Percentiles rank a stretch among this genome's conserved stretches.
Evolutionary conservation across 1,139 yeast genomes (phyloP).

Genomic region (Geotrichum bryndzae): DNA sequence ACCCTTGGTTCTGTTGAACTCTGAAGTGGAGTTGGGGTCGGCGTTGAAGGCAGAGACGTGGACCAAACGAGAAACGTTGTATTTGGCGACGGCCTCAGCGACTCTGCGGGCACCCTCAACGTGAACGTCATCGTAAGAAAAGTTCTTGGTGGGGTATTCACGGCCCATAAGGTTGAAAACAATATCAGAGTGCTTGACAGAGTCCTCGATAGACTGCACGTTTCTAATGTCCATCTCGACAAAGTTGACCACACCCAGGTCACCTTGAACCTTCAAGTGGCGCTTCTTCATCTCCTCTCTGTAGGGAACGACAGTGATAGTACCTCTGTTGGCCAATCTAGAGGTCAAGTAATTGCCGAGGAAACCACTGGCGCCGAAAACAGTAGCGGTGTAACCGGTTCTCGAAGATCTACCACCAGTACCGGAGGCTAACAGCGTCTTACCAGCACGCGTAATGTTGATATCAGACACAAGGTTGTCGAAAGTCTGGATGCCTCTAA

Average conservation of each 20-base stretch:
- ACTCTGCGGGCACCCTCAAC: constrained; percentile 74
- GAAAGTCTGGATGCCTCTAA: constrained; percentile 34
- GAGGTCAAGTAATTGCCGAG: constrained; percentile 69
- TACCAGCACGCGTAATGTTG: constrained; percentile 71
- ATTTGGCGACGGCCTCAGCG: constrained; percentile 65
- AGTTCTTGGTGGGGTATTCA: constrained; percentile 72
- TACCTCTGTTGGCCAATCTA: constrained; percentile 77
- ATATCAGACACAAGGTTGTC: constrained; percentile 50
- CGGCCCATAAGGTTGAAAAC: constrained; percentile 78
- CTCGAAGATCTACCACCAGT: constrained; percentile 77
- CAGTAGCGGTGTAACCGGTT: constrained; percentile 88
- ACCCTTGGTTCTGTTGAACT: constrained; percentile 75
- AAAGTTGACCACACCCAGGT: constrained; percentile 79
- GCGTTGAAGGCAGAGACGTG: constrained; percentile 83
- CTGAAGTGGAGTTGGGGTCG: constrained; percentile 58
- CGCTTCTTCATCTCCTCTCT: constrained; percentile 77
- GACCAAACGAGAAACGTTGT: constrained; percentile 66
- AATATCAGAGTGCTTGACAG: constrained; percentile 76
- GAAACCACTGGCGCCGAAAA: constrained; percentile 78
- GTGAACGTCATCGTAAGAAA: constrained; percentile 75
- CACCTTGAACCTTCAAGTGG: constrained; percentile 78
- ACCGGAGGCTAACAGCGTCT: constrained; percentile 63
- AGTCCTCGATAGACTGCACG: constrained; percentile 65
- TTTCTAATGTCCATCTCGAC: constrained; percentile 81
- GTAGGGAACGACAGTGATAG: constrained; percentile 67